Conservation (phyloP, 108 stramenopile genomes). For the Bacterosira constricta region DNA sequence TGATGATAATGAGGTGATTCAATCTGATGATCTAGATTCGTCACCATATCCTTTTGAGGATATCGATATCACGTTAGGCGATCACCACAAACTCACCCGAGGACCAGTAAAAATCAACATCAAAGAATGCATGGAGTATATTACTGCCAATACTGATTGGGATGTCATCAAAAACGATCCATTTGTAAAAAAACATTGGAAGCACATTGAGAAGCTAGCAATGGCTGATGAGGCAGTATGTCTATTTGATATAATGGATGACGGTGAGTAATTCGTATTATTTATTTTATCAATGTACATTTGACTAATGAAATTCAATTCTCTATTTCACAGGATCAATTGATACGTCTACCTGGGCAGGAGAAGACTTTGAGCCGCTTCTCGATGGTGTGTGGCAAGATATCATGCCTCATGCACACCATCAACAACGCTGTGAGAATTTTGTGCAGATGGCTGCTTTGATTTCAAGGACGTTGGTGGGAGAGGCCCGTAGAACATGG, state of each 20-base stretch:
- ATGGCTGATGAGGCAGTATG: no score
- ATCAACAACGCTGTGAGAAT: slow-evolving; percentile 13
- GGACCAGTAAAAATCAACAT: no score
- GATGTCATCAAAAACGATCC: neutral
- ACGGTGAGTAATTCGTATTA: no score
- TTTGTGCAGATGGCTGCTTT: neutral
- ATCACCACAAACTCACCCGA: neutral
- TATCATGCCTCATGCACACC: neutral
- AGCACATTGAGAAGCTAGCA: neutral
- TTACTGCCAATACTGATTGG: neutral
- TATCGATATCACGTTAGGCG: neutral
- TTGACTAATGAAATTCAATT: no score
- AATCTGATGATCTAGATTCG: no score
- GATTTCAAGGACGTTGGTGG: neutral
- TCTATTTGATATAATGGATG: no score
- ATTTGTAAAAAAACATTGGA: neutral
- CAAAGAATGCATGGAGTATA: no score
- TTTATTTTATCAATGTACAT: no score
- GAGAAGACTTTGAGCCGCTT: neutral
- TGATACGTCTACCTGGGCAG: neutral
- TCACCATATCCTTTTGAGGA: neutral
- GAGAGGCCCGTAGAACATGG: neutral
- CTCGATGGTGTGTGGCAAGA: neutral
- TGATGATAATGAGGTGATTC: neutral
- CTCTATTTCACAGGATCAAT: no score